These are phyloP conservation scores for Trichoderma sp. DNA, from an alignment of 2,329 filamentous ascomycete species.

Conservation along the genomic window DNA sequence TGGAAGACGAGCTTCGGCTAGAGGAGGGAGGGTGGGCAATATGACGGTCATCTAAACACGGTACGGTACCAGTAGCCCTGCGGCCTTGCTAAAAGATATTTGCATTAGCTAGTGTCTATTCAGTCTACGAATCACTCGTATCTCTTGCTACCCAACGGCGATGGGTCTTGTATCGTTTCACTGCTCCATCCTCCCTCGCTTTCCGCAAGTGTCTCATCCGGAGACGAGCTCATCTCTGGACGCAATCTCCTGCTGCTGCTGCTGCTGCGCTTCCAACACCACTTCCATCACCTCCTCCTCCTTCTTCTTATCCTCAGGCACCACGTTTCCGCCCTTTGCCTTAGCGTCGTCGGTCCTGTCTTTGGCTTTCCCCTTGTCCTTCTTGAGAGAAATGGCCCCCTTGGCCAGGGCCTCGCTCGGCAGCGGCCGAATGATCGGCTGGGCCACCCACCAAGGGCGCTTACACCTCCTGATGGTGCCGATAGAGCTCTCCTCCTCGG, in stretches of 20 bases:
- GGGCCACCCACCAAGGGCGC: slow-evolving; percentile 84
- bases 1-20: neutral
- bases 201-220: slow-evolving; percentile 7
- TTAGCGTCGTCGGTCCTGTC: slow-evolving; percentile 40
- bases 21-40: neutral
- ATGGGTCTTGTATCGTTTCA: neutral
- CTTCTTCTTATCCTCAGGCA: neutral
- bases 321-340: slow-evolving; percentile 26
- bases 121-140: neutral
- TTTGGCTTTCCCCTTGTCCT: slow-evolving; percentile 63
- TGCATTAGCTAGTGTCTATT: slow-evolving; percentile 4
- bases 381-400: slow-evolving; percentile 70
- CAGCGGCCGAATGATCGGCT: slow-evolving; percentile 80
- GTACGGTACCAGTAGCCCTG: neutral
- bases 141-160: neutral
- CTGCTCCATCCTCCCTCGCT: neutral
- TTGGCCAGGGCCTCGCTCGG: slow-evolving; percentile 84
- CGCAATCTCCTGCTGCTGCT: slow-evolving; percentile 20
- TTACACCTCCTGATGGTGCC: slow-evolving; percentile 70
- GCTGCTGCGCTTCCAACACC: neutral
- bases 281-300: too few relatives aligned
- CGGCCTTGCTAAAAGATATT: neutral
- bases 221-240: slow-evolving; percentile 21
- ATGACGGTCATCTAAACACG: neutral
- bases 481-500: slow-evolving; percentile 56